A percentile compares a stretch with the other conserved stretches of the same genome.
These are phyloP conservation scores for Coemansia sp. DNA, from an alignment of 192 early-diverging fungal species.

Conservation along the genomic window DNA sequence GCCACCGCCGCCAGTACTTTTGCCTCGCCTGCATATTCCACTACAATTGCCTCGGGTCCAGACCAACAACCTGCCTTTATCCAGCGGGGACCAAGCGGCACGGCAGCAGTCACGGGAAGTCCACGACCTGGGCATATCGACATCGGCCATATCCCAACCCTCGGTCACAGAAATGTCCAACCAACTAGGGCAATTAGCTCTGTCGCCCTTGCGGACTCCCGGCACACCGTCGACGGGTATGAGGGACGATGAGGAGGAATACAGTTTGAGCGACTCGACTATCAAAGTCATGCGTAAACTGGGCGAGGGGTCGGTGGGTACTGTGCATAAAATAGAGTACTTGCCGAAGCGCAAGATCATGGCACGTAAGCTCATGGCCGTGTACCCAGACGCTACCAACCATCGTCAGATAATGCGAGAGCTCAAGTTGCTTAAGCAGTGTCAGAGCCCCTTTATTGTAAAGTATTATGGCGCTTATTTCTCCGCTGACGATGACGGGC, in stretches of 20 bases:
- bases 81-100: conserved; percentile 37
- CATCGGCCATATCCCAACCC: conserved; percentile 15
- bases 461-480: conserved; percentile 93
- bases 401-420: conserved; percentile 89
- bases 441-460: conserved; percentile 91
- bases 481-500: conserved; percentile 72
- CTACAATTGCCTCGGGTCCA: conserved; percentile 27
- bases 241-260: conserved; percentile 43
- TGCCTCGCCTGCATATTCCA: conserved; percentile 33
- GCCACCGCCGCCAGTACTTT: conserved; percentile 18
- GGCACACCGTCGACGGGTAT: background rate
- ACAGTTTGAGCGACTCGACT: conserved; percentile 61
- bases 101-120: conserved; percentile 51
- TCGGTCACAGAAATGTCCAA: conserved; percentile 4
- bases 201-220: conserved; percentile 3
- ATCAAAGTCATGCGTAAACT: conserved; percentile 74
- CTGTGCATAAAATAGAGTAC: conserved; percentile 86
- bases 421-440: conserved; percentile 84
- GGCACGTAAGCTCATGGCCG: conserved; percentile 86
- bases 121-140: conserved; percentile 35
- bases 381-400: conserved; percentile 66
- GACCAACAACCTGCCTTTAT: conserved; percentile 28
- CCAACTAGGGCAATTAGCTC: conserved; percentile 31
- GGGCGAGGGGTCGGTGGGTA: conserved; percentile 93
- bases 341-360: conserved; percentile 73